Conservation (phyloP, 176 grass and related monocot genomes). For the Calamus simplicifolius region DNA sequence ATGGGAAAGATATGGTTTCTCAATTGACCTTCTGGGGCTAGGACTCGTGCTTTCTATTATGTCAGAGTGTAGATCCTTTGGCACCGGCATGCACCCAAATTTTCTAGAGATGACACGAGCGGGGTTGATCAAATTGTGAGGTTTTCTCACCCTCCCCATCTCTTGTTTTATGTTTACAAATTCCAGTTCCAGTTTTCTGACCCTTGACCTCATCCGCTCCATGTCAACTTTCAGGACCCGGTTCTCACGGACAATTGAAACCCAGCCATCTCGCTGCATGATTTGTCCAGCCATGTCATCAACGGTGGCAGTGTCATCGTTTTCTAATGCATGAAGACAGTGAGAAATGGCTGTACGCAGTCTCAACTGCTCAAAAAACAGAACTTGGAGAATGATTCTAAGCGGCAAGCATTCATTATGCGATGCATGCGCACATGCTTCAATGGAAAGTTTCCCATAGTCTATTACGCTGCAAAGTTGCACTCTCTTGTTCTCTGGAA, state of each 20-base stretch:
- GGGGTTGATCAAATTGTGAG: neutral
- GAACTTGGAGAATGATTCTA: slow-evolving; percentile 11
- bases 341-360: slow-evolving; percentile 2
- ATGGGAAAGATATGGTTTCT: no score
- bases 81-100: no score
- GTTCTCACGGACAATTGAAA: slow-evolving; percentile 15
- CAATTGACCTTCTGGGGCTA: no score
- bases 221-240: slow-evolving; percentile 1
- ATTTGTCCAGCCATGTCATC: slow-evolving; percentile 2
- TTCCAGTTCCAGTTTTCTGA: neutral
- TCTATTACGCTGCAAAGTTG: slow-evolving; percentile 11
- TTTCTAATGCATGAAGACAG: neutral
- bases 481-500: slow-evolving; percentile 8
- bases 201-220: slow-evolving; percentile 2
- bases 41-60: no score
- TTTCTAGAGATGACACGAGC: neutral
- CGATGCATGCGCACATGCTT: slow-evolving; percentile 17
- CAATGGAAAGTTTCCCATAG: slow-evolving; percentile 10
- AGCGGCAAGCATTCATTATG: slow-evolving; percentile 8
- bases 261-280: slow-evolving; percentile 4
- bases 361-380: slow-evolving; percentile 13
- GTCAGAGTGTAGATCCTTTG: no score
- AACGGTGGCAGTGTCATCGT: neutral
- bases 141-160: neutral
- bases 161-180: neutral